Percentiles rank a stretch among this genome's conserved stretches.
phyloP scores from a whole-genome alignment of 2,329 filamentous ascomycete species.

The Fusarium buharicum region DNA sequence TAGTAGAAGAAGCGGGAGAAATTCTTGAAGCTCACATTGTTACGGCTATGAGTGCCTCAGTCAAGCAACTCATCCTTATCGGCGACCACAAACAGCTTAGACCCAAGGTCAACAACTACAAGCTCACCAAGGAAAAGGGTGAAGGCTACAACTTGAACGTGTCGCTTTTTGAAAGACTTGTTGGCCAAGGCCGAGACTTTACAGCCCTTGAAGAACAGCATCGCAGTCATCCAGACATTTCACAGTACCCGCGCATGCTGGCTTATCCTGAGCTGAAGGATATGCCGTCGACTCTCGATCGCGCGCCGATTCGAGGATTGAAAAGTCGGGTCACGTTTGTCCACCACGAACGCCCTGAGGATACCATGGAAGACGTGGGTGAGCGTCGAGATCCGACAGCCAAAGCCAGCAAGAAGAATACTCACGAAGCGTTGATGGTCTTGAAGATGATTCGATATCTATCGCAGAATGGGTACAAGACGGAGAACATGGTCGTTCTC shows the following conservation, averaged over 20 bases:
- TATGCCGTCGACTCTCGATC: constrained; percentile 58
- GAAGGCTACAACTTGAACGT: constrained; percentile 73
- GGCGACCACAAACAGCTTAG: constrained; percentile 79
- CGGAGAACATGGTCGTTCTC: constrained; percentile 72
- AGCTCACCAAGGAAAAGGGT: constrained; percentile 69
- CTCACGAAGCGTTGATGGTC: constrained; percentile 73
- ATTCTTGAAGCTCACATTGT: constrained; percentile 74
- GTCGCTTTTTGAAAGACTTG: constrained; percentile 75
- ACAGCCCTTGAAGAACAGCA: constrained; percentile 70
- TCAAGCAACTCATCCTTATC: constrained; percentile 74
- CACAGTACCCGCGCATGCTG: constrained; percentile 63
- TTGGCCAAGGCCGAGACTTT: constrained; percentile 64
- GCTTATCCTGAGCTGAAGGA: constrained; percentile 73
- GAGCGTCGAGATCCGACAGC: constrained; percentile 63
- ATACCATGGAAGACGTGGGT: constrained; percentile 52
- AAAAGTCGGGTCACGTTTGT: constrained; percentile 71
- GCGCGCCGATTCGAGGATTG: constrained; percentile 65
- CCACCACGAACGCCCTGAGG: constrained; percentile 69
- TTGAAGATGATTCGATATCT: constrained; percentile 73
- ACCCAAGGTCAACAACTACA: constrained; percentile 72
- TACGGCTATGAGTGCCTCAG: constrained; percentile 64
- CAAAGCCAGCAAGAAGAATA: constrained; percentile 67
- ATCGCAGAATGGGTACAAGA: constrained; percentile 75
- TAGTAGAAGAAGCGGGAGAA: constrained; percentile 80
- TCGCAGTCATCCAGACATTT: constrained; percentile 76